Evolutionary conservation across 2,329 filamentous ascomycete species (phyloP), one percentile per base, ranked within the genome.

Genomic region (Spiromastix sp.): DNA sequence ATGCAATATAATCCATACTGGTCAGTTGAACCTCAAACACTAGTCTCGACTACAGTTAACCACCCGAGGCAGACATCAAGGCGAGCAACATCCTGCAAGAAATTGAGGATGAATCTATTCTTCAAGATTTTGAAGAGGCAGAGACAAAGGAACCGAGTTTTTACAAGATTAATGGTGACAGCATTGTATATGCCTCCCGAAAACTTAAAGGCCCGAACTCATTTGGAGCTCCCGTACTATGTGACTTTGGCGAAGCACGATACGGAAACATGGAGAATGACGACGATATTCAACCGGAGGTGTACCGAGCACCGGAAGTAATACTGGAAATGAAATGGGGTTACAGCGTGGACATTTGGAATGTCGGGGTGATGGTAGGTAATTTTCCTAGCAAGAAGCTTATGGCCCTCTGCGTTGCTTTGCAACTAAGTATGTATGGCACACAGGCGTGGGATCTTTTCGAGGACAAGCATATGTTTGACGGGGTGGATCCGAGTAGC

Each of bases 311-410:
- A 10, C 49, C 46, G 1, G 48, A 52, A 31, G 47, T 51, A 5
- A 3, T 51, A 13, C 31, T 53, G 4, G 29, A 38, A 8, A 51
- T 51, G 30, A 28, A 38, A 5, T 54, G 46, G 48, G 31, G 44
- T 38, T 11, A 45, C 17, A 48, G 45, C 7, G 41, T 51, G 20
- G 49, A 52, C 39, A 49, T 52, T 9, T 53, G 49, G 49, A 53
- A 49, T 27, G 6, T 53, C n/a, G 49, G 32, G 20, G 36, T 41
- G 3, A 22, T 51, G 18, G 43, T 52, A 45, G 28, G 38, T 24
- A 24, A 13, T 4, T 5, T 32, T 13, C 10, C 21, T 8, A 11
- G 8, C 12, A 12, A 5, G 32, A 10, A 13, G 11, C 13, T 16
- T n/a, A 5, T 22, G 11, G 17, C n/a, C 20, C 12, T 18, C 11